Evolutionary conservation across 2,329 filamentous ascomycete species (phyloP), one percentile per base, ranked within the genome.

Genomic region (Plenodomus biglobosus): DNA sequence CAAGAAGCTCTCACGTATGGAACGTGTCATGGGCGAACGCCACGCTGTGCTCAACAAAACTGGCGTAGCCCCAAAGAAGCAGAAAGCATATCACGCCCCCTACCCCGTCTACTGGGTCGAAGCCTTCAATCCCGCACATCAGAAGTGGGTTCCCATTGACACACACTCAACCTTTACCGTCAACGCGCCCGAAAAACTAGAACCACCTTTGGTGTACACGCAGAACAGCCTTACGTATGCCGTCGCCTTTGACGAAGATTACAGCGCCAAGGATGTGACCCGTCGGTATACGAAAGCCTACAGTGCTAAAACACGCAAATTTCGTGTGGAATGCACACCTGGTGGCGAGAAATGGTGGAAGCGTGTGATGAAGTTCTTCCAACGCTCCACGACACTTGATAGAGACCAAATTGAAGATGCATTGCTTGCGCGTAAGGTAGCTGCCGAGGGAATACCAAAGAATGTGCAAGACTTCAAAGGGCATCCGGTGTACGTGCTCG

Each of bases 81-180:
- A 72, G 17, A 73, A 66, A 13, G 80, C 87, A 10, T 80, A 79
- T 19, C 89, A 92, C 64, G 92, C 90, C 0, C 72, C 82, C 0
- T 89, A 86, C 62, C 94, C 94, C 0, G 80, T 97, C 2, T 97
- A 91, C 67, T 99, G 94, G 94, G 86, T 96, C 0, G 94, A 99
- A 73, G 86, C 90, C 3, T 88, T 96, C 56, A 92, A 96, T 55
- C 78, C 85, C 44, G 87, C 88, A 0, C 84, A 90, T 55, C 89
- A 96, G 66, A 95, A 90, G 75, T 99, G 94, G 94, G 83, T 96
- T 46, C 82, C 90, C 0, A 83, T 94, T 32, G 94, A 99, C 66
- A 85, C 92, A 0, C 72, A 96, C 0, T 90, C 94, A 1, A 95
- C 92, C 0, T 80, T 83, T 46, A 87, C 85, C 56, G 84, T 95